Evolutionary conservation across 2,329 filamentous ascomycete species (phyloP), one percentile per base, ranked within the genome.

Genomic region (Penicillium verrucosum): DNA sequence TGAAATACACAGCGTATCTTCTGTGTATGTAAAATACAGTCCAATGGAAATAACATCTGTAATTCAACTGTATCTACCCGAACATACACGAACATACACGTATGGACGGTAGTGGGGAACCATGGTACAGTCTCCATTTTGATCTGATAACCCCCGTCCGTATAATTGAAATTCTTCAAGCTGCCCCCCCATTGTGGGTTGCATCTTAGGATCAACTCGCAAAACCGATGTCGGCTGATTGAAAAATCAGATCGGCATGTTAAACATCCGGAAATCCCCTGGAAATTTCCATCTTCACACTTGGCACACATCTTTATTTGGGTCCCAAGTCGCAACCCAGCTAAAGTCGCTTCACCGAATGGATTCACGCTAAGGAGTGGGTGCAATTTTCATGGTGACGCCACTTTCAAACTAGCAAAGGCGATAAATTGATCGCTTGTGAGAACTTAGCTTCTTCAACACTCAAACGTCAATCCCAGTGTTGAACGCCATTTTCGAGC

Each of bases 171-270:
- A 37, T 54, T 56, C 57, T 43, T 48, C 45, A 58, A 16, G 25
- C 38, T 11, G 29, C 29, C 29, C 27, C 30, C 27, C 18, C 36
- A 4, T 9, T n/a, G 57, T 60, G 47, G 57, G 36, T 36, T 57
- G n/a, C 36, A 52, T 56, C 44, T 55, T 57, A 29, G 49, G 55
- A 53, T 37, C 43, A 54, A 54, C 18, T 25, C 45, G 42, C 38
- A 37, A 51, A 51, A 60, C 51, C 60, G 60, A 62, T 59, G 55
- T 62, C 60, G 60, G 58, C 38, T 58, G 50, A 56, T 51, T 11
- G 8, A 34, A 45, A 47, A 58, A 18, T 45, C 14, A 32, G 21
- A 21, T 34, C 48, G 41, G 48, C 27, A 46, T 37, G 48, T 41
- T 41, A 41, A 56, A 45, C 54, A 56, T 25, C 54, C 54, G 41